phyloP scores from a whole-genome alignment of 2,329 filamentous ascomycete genomes.

The Diplodia scrobiculata region DNA sequence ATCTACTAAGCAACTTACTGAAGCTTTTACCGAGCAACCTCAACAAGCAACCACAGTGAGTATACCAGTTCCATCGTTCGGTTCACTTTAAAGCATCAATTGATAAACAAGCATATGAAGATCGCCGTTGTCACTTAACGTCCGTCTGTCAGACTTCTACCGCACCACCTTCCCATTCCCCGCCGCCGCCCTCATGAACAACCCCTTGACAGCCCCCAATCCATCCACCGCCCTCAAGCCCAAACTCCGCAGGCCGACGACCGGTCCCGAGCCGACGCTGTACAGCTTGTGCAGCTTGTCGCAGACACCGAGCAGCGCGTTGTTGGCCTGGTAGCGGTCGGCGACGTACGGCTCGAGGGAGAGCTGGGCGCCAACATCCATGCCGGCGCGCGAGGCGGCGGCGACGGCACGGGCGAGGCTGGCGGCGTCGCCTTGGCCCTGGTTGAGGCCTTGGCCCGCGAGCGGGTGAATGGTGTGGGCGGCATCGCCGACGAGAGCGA shows the following conservation, averaged over 20 bases:
- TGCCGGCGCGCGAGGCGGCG: slow-evolving; percentile 75
- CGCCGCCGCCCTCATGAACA: slow-evolving; percentile 74
- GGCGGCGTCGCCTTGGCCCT: slow-evolving; percentile 85
- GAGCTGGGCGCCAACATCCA: slow-evolving; percentile 76
- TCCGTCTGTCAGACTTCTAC: not conserved
- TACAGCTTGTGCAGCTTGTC: slow-evolving; percentile 95
- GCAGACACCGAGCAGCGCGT: slow-evolving; percentile 71
- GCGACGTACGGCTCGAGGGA: slow-evolving; percentile 78
- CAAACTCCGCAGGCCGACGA: slow-evolving; percentile 76
- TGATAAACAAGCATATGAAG: not conserved
- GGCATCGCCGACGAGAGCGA: slow-evolving; percentile 90
- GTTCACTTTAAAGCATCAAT: not conserved
- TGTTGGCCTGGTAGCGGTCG: slow-evolving; percentile 81
- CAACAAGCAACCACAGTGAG: no score
- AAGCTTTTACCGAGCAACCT: no score
- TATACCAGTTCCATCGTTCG: not conserved
- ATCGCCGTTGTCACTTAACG: no score
- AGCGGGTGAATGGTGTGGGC: slow-evolving; percentile 95
- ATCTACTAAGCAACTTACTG: no score
- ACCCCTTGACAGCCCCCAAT: slow-evolving; percentile 73
- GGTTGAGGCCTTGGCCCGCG: slow-evolving; percentile 90
- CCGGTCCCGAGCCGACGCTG: slow-evolving; percentile 73
- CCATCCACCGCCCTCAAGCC: slow-evolving; percentile 76
- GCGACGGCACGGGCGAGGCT: slow-evolving; percentile 74
- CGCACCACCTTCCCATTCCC: slow-evolving; percentile 34